Evolutionary conservation across 148 eudicot genomes (phyloP).

Genomic region (Rhododendron simsii): DNA sequence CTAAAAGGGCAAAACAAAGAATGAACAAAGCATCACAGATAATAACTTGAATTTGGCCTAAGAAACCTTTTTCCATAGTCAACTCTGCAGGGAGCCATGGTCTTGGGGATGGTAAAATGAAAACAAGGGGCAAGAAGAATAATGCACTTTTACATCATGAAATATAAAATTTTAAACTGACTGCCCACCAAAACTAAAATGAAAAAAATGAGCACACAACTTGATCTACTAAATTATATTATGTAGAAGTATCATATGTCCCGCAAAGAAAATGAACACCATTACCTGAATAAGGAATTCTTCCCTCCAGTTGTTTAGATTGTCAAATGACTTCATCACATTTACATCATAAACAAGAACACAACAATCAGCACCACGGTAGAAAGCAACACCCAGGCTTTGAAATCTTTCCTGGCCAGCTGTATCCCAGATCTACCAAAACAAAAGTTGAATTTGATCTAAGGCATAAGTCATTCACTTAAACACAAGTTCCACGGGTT

Average conservation of each 20-base stretch:
- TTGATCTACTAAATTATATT: background rate
- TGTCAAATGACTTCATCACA: conserved; percentile 86
- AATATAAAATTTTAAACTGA: background rate
- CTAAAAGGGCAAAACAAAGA: background rate
- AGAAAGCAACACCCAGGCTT: conserved; percentile 96
- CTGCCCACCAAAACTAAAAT: background rate
- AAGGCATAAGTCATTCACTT: background rate
- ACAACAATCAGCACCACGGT: conserved; percentile 97
- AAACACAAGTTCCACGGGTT: background rate
- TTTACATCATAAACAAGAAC: conserved; percentile 96
- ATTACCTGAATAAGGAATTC: conserved; percentile 89
- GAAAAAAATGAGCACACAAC: background rate
- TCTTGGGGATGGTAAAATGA: background rate
- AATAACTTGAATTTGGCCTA: background rate
- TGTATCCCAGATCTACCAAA: conserved; percentile 88
- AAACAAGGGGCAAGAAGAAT: background rate
- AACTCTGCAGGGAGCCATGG: background rate
- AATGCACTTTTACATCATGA: background rate
- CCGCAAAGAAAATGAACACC: background rate
- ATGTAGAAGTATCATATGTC: background rate
- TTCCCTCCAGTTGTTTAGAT: conserved; percentile 87
- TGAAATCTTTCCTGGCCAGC: conserved; percentile 99
- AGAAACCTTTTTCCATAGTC: background rate
- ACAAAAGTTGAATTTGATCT: conserved; percentile 6
- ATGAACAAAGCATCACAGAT: background rate